phyloP scores from a whole-genome alignment of 371 early-diverging fungal genomes.

The Fennellomyces sp. region DNA sequence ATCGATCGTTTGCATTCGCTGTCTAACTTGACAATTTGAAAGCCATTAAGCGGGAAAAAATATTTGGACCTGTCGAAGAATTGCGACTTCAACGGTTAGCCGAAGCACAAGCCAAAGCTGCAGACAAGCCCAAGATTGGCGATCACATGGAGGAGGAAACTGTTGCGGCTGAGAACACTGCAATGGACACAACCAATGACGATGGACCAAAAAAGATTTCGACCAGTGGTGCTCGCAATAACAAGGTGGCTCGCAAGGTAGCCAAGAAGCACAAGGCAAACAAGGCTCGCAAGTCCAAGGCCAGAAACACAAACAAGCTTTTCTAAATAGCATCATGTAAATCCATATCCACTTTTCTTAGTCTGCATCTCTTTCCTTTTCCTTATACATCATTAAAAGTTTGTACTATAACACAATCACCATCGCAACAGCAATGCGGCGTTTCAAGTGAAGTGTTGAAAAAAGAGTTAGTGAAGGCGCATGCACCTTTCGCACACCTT shows the following conservation, averaged over 20 bases:
- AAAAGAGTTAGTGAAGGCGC: neutral
- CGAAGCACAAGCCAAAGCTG: constrained; percentile 47
- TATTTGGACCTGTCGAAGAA: constrained; percentile 51
- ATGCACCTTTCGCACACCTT: neutral
- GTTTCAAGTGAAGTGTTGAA: neutral
- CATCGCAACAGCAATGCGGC: neutral
- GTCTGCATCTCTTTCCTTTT: neutral
- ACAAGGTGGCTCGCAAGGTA: constrained; percentile 34
- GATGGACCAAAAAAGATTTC: constrained; percentile 30
- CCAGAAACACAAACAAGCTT: neutral
- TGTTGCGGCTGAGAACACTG: constrained; percentile 4
- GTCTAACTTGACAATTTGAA: no score
- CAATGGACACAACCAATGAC: constrained; percentile 13
- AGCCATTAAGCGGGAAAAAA: constrained; percentile 49
- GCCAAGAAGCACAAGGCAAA: constrained; percentile 42
- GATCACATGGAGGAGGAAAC: constrained; percentile 19
- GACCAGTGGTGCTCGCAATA: constrained; percentile 40
- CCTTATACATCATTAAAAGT: neutral
- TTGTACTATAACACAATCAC: neutral
- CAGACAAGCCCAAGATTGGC: constrained; percentile 32
- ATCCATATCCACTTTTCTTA: neutral
- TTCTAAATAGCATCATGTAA: neutral
- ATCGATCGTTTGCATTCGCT: neutral
- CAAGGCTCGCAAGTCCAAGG: constrained; percentile 6
- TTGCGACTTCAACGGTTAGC: constrained; percentile 48